These are phyloP conservation scores for Suhomyces pyralidae DNA, from an alignment of 805 yeast genomes.

Conservation along the genomic window DNA sequence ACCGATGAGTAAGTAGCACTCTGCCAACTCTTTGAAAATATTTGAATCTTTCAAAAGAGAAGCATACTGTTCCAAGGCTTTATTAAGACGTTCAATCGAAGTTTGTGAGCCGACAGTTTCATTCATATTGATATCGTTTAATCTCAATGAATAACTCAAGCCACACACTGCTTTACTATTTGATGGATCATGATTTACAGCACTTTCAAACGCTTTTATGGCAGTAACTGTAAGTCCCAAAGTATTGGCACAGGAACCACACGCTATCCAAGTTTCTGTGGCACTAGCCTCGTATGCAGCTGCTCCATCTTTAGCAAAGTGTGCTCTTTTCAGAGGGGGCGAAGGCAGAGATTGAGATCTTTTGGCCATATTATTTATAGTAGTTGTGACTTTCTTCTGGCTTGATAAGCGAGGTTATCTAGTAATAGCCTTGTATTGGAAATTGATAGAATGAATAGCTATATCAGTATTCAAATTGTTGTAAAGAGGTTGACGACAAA, in stretches of 20 bases:
- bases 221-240: slow-evolving; percentile 41
- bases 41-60: slow-evolving; percentile 35
- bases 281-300: slow-evolving; percentile 22
- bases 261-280: slow-evolving; percentile 44
- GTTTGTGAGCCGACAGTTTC: slow-evolving; percentile 39
- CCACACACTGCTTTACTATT: slow-evolving; percentile 42
- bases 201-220: slow-evolving; percentile 41
- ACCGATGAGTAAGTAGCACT: slow-evolving; percentile 47
- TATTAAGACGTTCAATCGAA: slow-evolving; percentile 39
- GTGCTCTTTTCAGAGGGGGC: slow-evolving; percentile 8
- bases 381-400: neutral
- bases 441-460: neutral
- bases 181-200: slow-evolving; percentile 40
- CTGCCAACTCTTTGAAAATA: slow-evolving; percentile 50
- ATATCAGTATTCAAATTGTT: neutral
- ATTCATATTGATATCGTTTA: slow-evolving; percentile 35
- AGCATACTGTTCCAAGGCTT: slow-evolving; percentile 36
- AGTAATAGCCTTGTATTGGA: neutral
- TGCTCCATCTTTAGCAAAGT: slow-evolving; percentile 6
- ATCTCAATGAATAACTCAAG: slow-evolving; percentile 38
- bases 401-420: neutral
- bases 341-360: slow-evolving; percentile 9
- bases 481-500: neutral
- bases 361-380: slow-evolving; percentile 5
- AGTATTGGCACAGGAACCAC: slow-evolving; percentile 45